Conservation (phyloP, 2,329 filamentous ascomycete species). For the Sporothrix phasma region DNA sequence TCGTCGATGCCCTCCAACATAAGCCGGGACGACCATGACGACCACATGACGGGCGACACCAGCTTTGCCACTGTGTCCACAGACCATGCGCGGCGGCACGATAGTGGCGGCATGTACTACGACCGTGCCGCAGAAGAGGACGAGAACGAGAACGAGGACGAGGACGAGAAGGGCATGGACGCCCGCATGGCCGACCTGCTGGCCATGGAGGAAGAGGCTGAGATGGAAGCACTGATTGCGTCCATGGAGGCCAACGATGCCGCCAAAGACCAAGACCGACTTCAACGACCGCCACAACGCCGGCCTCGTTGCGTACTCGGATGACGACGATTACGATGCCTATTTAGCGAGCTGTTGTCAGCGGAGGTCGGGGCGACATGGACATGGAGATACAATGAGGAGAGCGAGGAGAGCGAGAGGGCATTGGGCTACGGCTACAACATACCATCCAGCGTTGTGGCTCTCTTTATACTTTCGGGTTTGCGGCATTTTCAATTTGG, state of each 20-base stretch:
- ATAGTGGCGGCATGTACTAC: slow-evolving; percentile 11
- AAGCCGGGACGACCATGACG: slow-evolving; percentile 1
- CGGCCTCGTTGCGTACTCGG: slow-evolving; percentile 32
- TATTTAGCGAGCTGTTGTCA: slow-evolving; percentile 57
- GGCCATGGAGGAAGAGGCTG: slow-evolving; percentile 42
- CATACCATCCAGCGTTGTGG: too few species aligned
- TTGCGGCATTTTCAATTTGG: not conserved
- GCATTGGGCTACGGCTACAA: too few species aligned
- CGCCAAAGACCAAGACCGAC: not conserved
- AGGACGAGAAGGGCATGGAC: slow-evolving; percentile 27
- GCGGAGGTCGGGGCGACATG: slow-evolving; percentile 34
- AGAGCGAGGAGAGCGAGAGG: too few species aligned
- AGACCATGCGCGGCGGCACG: not conserved
- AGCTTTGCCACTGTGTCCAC: not conserved
- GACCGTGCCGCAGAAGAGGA: slow-evolving; percentile 21
- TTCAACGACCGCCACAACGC: slow-evolving; percentile 21
- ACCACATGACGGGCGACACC: not conserved
- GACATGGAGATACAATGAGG: slow-evolving; percentile 32
- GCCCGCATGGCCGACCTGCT: slow-evolving; percentile 46
- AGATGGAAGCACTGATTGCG: slow-evolving; percentile 47
- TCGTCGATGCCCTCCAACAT: not conserved
- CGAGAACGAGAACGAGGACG: slow-evolving; percentile 20
- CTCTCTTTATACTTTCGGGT: not conserved
- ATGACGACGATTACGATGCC: slow-evolving; percentile 52
- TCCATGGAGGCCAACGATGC: slow-evolving; percentile 29